Conservation (phyloP, 768 basidiomycete species). For the Pisolithus orientalis region DNA sequence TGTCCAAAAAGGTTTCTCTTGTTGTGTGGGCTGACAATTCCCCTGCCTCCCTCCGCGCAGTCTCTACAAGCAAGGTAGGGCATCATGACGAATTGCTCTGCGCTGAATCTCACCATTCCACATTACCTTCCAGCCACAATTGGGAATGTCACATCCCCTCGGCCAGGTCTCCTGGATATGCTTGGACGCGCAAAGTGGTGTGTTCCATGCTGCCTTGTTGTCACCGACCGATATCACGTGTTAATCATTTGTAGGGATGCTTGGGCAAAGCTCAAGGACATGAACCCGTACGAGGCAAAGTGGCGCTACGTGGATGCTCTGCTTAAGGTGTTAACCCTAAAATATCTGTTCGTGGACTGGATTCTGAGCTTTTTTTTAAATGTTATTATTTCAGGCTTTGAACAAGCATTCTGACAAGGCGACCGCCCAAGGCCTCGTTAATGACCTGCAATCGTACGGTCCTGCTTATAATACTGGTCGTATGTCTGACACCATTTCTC, state of each 20-base stretch:
- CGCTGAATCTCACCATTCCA: neutral
- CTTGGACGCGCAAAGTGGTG: constrained; percentile 92
- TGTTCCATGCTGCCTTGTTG: constrained; percentile 12
- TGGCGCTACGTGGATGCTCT: constrained; percentile 86
- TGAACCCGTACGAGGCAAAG: constrained; percentile 76
- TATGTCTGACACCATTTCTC: constrained; percentile 28
- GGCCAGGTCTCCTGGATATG: constrained; percentile 89
- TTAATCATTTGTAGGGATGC: constrained; percentile 61
- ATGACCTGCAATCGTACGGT: constrained; percentile 74
- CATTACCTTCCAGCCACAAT: constrained; percentile 58
- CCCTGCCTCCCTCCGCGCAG: constrained; percentile 31
- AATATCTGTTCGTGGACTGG: too few species aligned
- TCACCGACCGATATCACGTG: constrained; percentile 13
- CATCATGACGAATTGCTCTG: neutral
- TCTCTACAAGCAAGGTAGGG: constrained; percentile 86
- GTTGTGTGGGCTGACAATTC: constrained; percentile 5
- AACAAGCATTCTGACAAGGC: constrained; percentile 82
- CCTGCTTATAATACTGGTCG: constrained; percentile 65
- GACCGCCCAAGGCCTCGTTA: constrained; percentile 63
- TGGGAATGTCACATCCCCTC: constrained; percentile 72
- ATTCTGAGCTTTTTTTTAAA: neutral
- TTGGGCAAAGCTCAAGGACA: constrained; percentile 89
- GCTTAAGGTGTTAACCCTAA: constrained; percentile 49
- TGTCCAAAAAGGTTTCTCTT: neutral
- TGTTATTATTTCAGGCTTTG: constrained; percentile 47